Base-by-base conservation (phyloP, 176 grass and related monocot genomes). In the Saccharum officinarum region DNA sequence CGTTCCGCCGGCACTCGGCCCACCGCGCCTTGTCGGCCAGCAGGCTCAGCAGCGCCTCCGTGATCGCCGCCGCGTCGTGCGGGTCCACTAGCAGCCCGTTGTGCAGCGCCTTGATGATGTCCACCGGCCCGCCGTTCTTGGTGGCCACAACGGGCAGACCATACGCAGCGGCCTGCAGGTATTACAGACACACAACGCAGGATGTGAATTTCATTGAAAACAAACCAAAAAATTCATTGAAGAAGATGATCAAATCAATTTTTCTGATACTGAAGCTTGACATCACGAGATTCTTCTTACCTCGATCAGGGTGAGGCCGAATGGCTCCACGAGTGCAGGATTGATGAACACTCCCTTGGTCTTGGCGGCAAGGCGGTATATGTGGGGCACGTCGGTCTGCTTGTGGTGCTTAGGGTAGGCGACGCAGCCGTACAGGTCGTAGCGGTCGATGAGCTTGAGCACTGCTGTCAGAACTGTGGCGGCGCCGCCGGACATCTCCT, bases 271-370 rank as follows among this genome's bases (percentile, higher is more conserved):
- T 15, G 3, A 25, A 71, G 13, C 45, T 47, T 39, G 7, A 6
- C 25, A 34, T 11, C 6, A 26, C 1, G 10, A 8, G 17, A 17
- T 76, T 69, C 6, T 76, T 62, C 6, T 18, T 77, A 92, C 92
- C 95, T 97, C 95, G 40, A 98, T 95, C 61, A 98, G 78, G 42
- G 95, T 98, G 38, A 98, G 95, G 23, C 95, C 95, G 45, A 98
- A 98, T 50, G 95, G 95, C 46, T 98, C 95, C 0, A 98, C 95
- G 9, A 98, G 92, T 26, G 95, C 95, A 37, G 95, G 95, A 69
- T 98, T 98, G 45, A 98, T 90, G 82, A 98, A 98, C 34, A 98
- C 95, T 59, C 95, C 95, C 93, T 98, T 98, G 4, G 91, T 98
- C 71, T 98, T 95, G 16, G 93, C 91, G 33, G 96, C 96, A 6